Evolutionary conservation across 768 basidiomycete genomes (phyloP), one percentile per base, ranked within the genome.

Genomic region (Phylloporus arenicola): DNA sequence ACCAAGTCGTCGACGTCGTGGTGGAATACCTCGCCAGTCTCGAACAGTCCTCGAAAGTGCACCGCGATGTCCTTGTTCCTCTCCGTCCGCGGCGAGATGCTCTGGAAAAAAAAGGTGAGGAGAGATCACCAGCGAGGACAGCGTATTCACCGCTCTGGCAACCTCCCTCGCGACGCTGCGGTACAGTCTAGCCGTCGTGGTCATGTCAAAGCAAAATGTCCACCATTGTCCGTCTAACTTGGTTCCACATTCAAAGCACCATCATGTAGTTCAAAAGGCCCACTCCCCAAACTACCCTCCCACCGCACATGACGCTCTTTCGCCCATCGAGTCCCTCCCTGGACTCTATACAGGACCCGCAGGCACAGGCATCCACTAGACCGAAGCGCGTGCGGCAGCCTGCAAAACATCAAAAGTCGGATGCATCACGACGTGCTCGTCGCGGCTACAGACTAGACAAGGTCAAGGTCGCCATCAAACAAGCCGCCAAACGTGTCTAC

Each of bases 1-100:
- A 81, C 65, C 3, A 77, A 73, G 57, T 85, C 81, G 51, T 79
- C 70, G n/a, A 83, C 63, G 56, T 83, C 83, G 11, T 71, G 68
- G 14, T 72, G 62, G 25, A 79, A 68, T 51, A 30, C 54, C 52
- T 37, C 52, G 29, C 30, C 30, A 45, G 65, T 63, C 55, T 81
- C 79, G 29, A 82, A 75, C 44, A 86, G 60, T 5, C 70, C 57
- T 22, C 86, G 84, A 53, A 86, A 74, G 57, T 73, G 76, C 30
- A 72, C 61, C 1, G 74, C 62, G 29, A 88, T 72, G 9, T 62
- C 63, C 39, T 60, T 65, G 65, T 74, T 75, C 48, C 76, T 58
- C 6, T 64, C 60, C 19, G 65, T 51, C n/a, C 68, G 66, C 4
- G 72, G 64, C 41, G 57, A 55, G 24, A 68, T 64, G 35, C 74